These are phyloP conservation scores for Cutaneotrichosporon daszewskae DNA, from an alignment of 1,284 basidiomycete genomes.

Conservation along the genomic window DNA sequence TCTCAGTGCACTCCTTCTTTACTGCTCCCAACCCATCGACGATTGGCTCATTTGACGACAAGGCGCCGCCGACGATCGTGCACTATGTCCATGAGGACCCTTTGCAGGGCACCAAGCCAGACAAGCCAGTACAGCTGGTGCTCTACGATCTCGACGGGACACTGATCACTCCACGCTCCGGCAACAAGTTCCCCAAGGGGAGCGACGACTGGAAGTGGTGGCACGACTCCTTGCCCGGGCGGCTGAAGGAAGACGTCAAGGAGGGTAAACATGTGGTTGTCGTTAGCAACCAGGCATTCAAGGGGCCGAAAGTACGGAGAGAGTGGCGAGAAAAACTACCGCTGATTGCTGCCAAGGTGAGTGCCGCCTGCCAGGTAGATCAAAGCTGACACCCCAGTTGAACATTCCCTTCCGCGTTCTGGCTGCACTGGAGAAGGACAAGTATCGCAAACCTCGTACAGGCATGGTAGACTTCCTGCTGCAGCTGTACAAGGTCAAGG, in stretches of 20 bases:
- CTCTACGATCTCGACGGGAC: slow-evolving; percentile 86
- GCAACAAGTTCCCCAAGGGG: slow-evolving; percentile 50
- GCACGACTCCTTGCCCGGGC: slow-evolving; percentile 59
- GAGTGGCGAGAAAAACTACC: slow-evolving; percentile 72
- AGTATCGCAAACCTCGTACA: slow-evolving; percentile 78
- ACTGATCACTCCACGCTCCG: slow-evolving; percentile 61
- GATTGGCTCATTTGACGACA: slow-evolving; percentile 9
- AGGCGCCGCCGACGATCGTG: slow-evolving; percentile 31
- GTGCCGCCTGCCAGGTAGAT: slow-evolving; percentile 25
- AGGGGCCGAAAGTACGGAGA: slow-evolving; percentile 47
- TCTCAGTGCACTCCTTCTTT: background rate
- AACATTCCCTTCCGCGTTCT: slow-evolving; percentile 69
- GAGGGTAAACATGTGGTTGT: slow-evolving; percentile 72
- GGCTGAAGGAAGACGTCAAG: slow-evolving; percentile 57
- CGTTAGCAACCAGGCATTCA: slow-evolving; percentile 68
- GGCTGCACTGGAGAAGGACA: slow-evolving; percentile 60
- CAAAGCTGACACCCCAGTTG: background rate
- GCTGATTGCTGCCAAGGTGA: slow-evolving; percentile 61
- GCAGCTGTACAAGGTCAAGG: slow-evolving; percentile 56
- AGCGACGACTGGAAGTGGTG: slow-evolving; percentile 70
- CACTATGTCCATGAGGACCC: slow-evolving; percentile 43
- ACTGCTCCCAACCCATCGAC: slow-evolving; percentile 4
- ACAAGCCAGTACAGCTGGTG: slow-evolving; percentile 56
- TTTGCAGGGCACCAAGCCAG: slow-evolving; percentile 18
- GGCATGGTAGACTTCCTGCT: slow-evolving; percentile 78